phyloP scores from a whole-genome alignment of 1,284 basidiomycete species.

The Cystobasidiaceae sp. region DNA sequence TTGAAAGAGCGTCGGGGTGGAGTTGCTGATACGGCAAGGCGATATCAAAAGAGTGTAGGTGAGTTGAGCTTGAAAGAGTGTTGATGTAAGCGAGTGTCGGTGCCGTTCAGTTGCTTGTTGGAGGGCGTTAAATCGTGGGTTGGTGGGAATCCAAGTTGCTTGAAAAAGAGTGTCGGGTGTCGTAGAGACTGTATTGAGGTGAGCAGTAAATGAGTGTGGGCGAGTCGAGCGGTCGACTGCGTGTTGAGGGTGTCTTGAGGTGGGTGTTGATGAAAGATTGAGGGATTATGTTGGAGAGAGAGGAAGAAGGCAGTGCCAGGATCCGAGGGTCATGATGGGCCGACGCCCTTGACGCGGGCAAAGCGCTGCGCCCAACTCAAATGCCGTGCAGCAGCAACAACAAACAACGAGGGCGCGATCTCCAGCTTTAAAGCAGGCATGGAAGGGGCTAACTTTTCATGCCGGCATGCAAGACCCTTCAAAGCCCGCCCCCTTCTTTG shows the following conservation, averaged over 20 bases:
- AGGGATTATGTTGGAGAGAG: constrained; percentile 1
- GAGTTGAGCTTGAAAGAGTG: constrained; percentile 8
- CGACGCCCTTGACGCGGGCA: no score
- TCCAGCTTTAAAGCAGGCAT: no score
- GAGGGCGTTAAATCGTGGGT: background rate
- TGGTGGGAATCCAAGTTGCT: background rate
- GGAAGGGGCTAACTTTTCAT: no score
- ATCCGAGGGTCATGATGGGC: no score
- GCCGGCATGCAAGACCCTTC: no score
- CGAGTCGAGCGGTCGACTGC: background rate
- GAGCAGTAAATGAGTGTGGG: background rate
- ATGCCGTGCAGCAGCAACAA: no score
- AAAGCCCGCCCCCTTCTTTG: no score
- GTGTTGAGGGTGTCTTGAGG: background rate
- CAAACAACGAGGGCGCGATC: no score
- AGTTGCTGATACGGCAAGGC: background rate
- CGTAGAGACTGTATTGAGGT: constrained; percentile 29
- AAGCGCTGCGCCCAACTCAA: no score
- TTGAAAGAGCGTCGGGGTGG: constrained; percentile 10
- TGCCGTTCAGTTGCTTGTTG: constrained; percentile 1
- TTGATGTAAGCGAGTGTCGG: constrained; percentile 15
- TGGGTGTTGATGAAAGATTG: background rate
- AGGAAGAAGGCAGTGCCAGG: background rate
- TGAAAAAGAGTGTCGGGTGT: constrained; percentile 23
- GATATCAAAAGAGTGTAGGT: background rate